Percentiles rank a stretch among this genome's conserved stretches.
Conservation (phyloP, 495 filamentous ascomycete genomes). For the Bacidia gigantensis region DNA sequence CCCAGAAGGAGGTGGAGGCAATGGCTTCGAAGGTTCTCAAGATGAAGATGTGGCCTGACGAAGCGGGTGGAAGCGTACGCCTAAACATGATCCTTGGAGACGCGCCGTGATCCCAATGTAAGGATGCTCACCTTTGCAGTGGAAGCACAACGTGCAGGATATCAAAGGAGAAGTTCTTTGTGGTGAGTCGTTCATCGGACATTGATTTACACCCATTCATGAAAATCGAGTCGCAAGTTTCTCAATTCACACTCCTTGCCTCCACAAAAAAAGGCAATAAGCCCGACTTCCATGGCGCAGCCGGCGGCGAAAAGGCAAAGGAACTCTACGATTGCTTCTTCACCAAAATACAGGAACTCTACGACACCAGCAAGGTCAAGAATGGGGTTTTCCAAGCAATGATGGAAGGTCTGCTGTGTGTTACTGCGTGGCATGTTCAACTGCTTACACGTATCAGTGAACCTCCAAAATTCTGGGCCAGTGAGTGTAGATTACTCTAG, state of each 20-base stretch:
- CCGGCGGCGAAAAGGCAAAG: constrained; percentile 60
- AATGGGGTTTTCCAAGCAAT: constrained; percentile 95
- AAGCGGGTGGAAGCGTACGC: constrained; percentile 41
- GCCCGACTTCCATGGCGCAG: constrained; percentile 87
- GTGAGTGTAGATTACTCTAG: constrained; percentile 45
- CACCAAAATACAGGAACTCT: constrained; percentile 56
- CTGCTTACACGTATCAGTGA: constrained; percentile 9
- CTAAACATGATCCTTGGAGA: not conserved
- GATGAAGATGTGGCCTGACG: constrained; percentile 75
- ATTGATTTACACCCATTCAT: not conserved
- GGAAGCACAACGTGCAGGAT: constrained; percentile 78
- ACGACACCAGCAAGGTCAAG: constrained; percentile 66
- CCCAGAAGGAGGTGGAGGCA: constrained; percentile 69
- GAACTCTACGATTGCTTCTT: constrained; percentile 73
- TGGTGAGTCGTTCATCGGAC: constrained; percentile 45
- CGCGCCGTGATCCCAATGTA: not conserved
- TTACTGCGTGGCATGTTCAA: not conserved
- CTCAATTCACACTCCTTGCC: constrained; percentile 91
- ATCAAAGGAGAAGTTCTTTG: constrained; percentile 83
- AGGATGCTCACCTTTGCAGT: constrained; percentile 35
- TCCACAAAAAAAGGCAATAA: constrained; percentile 88
- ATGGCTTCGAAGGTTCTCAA: constrained; percentile 80
- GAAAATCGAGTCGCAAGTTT: constrained; percentile 43
- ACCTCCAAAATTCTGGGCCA: constrained; percentile 16
- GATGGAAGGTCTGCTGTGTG: constrained; percentile 62